Conservation (phyloP, 768 basidiomycete species). For the Lepiota venenata region DNA sequence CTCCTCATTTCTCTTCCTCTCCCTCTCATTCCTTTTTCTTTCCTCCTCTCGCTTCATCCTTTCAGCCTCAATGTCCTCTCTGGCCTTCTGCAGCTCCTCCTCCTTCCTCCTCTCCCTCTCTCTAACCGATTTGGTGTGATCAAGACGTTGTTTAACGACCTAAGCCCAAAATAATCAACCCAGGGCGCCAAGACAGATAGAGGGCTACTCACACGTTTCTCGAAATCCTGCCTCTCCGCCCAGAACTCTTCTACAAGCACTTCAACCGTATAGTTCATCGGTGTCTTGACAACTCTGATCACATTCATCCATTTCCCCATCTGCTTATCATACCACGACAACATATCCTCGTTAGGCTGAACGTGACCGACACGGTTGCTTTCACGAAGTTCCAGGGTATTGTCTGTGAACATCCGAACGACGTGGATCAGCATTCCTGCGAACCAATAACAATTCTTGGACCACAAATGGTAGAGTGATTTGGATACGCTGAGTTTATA, state of each 20-base stretch:
- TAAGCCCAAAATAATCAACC: neutral
- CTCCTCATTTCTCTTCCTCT: neutral
- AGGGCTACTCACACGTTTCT: neutral
- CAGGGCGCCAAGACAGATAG: neutral
- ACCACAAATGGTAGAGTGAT: neutral
- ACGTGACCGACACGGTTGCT: neutral
- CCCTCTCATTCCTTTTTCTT: neutral
- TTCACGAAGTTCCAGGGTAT: neutral
- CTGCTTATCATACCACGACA: neutral
- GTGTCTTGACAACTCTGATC: neutral
- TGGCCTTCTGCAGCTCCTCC: neutral
- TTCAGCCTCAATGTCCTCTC: neutral
- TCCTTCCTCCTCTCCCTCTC: neutral
- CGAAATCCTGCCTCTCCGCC: neutral
- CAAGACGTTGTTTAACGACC: neutral
- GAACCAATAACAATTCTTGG: slow-evolving; percentile 6
- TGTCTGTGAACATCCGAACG: neutral
- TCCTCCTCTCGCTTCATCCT: neutral
- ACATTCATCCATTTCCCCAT: neutral
- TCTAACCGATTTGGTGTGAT: neutral
- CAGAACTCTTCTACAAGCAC: slow-evolving; percentile 1
- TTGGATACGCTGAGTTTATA: neutral
- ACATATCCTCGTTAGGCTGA: neutral
- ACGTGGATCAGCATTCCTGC: neutral
- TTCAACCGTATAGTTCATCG: neutral